These are phyloP conservation scores for Leucaena leucocephala DNA, from an alignment of 306 rosid species.

Conservation along the genomic window DNA sequence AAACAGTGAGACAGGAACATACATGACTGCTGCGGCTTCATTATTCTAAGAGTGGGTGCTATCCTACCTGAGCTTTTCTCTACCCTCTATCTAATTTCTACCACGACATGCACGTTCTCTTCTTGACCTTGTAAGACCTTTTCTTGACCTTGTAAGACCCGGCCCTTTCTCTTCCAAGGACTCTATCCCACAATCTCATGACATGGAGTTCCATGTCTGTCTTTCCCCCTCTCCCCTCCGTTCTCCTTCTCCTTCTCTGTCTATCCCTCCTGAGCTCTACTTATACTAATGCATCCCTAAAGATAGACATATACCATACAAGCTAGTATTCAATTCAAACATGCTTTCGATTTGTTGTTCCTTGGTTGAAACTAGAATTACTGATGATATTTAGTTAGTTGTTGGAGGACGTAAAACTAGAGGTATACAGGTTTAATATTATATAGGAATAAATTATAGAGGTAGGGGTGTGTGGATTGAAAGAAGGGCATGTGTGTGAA, in stretches of 20 bases:
- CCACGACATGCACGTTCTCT: neutral
- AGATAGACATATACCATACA: too few species aligned
- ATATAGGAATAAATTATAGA: too few species aligned
- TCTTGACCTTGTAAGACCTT: conserved; percentile 37
- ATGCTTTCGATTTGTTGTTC: too few species aligned
- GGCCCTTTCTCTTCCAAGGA: neutral
- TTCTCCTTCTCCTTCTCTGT: conserved; percentile 90
- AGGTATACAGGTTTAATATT: neutral
- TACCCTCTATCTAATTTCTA: conserved; percentile 17
- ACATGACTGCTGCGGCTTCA: conserved; percentile 3
- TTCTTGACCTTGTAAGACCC: conserved; percentile 99
- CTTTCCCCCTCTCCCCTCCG: conserved; percentile 49
- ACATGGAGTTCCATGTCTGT: conserved; percentile 38
- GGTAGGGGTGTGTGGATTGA: neutral
- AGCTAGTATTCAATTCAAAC: neutral
- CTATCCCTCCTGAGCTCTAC: conserved; percentile 99
- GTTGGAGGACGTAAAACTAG: too few species aligned
- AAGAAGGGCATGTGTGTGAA: conserved; percentile 12
- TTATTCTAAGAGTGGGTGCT: conserved; percentile 54
- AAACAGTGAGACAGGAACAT: conserved; percentile 36
- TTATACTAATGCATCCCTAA: neutral
- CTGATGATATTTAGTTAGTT: too few species aligned
- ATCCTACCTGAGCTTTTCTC: conserved; percentile 90
- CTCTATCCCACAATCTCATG: conserved; percentile 39
- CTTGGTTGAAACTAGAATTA: too few species aligned